These are phyloP conservation scores for Straminergon stramineum DNA, from an alignment of 225 moss, liverwort and hornwort species.

Conservation along the genomic window DNA sequence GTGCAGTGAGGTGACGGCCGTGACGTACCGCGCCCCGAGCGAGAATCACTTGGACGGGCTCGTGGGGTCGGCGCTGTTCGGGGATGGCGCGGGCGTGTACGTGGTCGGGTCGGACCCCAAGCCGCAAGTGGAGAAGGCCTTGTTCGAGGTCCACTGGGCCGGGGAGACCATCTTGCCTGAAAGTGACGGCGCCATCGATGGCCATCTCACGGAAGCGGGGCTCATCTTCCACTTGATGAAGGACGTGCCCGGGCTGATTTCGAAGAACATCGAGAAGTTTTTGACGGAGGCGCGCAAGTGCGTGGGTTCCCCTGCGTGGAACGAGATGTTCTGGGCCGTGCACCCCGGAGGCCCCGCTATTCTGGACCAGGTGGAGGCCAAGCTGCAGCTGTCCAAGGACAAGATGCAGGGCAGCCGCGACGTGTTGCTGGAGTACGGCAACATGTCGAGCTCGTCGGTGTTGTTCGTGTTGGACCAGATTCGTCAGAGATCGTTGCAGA, in stretches of 20 bases:
- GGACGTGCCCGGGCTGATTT: neutral
- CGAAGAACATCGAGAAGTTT: no score
- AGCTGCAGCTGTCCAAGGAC: no score
- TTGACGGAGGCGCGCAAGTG: no score
- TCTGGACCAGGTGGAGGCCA: no score
- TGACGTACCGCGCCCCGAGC: neutral
- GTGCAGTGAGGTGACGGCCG: neutral
- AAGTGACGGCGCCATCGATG: slow-evolving; percentile 31
- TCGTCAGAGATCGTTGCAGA: neutral
- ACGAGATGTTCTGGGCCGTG: no score
- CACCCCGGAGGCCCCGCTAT: no score
- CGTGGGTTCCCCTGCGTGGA: no score
- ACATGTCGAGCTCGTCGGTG: no score
- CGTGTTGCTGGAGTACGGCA: no score
- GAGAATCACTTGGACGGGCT: neutral
- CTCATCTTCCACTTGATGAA: slow-evolving; percentile 42
- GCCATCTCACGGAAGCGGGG: slow-evolving; percentile 24
- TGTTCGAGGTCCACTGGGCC: neutral
- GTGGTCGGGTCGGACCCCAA: neutral
- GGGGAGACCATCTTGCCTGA: neutral
- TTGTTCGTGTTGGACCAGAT: neutral
- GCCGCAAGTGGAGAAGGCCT: neutral
- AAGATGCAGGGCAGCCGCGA: no score
- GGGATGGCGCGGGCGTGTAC: neutral
- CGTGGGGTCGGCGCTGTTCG: neutral